Percentiles rank a stretch among this genome's conserved stretches.
These are phyloP conservation scores for Poa pratensis DNA, from an alignment of 176 grass and related monocot genomes.

Conservation along the genomic window DNA sequence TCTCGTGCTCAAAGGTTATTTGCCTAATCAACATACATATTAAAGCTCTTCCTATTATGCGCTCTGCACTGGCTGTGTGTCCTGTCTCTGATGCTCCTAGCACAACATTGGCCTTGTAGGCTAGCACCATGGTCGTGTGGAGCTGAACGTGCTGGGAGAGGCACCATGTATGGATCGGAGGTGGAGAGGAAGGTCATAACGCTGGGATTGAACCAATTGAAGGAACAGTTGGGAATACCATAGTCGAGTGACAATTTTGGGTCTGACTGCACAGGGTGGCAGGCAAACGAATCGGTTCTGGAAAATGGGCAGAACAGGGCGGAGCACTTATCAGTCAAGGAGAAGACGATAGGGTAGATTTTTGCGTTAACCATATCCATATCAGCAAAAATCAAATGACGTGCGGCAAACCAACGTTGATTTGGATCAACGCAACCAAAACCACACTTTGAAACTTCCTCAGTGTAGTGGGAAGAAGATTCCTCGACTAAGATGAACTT, in stretches of 20 bases:
- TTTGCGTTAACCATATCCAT: background rate
- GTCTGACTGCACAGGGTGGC: background rate
- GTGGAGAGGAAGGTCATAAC: background rate
- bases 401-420: background rate
- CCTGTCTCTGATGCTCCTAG: background rate
- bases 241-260: background rate
- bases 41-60: background rate
- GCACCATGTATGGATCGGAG: too few relatives aligned
- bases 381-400: background rate
- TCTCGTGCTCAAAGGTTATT: background rate
- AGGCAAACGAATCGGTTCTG: background rate
- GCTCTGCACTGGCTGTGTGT: background rate
- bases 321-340: background rate
- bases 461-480: background rate
- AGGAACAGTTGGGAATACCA: background rate
- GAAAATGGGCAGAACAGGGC: background rate
- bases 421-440: slow-evolving; percentile 9
- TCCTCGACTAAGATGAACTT: slow-evolving; percentile 4
- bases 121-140: background rate
- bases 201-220: background rate
- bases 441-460: slow-evolving; percentile 17
- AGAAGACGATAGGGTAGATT: background rate
- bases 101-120: background rate
- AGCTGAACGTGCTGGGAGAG: background rate
- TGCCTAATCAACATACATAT: slow-evolving; percentile 4